Evolutionary conservation across 2,329 filamentous ascomycete genomes (phyloP), one percentile per base, ranked within the genome.

Genomic region (Clonostachys chloroleuca): DNA sequence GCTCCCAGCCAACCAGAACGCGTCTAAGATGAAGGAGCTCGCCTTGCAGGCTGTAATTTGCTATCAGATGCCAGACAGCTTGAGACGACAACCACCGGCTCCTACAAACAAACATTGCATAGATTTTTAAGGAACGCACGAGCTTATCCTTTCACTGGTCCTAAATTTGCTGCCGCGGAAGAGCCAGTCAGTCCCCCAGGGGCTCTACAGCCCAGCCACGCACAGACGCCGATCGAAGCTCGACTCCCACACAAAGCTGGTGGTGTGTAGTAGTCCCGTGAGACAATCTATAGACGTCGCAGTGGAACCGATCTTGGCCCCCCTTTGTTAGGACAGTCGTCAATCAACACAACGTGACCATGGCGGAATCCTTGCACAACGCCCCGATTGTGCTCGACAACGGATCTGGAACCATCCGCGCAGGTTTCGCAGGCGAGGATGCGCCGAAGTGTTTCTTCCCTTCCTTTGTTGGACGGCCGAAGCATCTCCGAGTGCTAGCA

Each of bases 381-480:
- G 92, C 91, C 56, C 92, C 94, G 50, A 96, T 99, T 68, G 94
- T 99, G 64, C 88, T 99, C 62, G 94, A 99, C 81, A 99, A 99
- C 73, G 94, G 94, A 61, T 96, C 92, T 56, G 94, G 94, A 55
- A 99, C 94, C 5, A 97, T 99, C 65, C 84, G 95, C 65, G 94
- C 94, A 47, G 94, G 94, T 18, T 99, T 97, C 65, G 94, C 94
- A 35, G 94, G 94, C 56, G 92, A 96, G 60, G 94, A 99, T 65
- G 77, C 92, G 44, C 94, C 94, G 17, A 96, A 96, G 74, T 96
- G 90, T 75, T 95, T 87, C 74, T 99, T 99, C 64, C 94, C 94
- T 5, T 97, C 94, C 16, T 97, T 92, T 67, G 94, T 99, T 52
- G 94, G 94, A 46, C 84, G 94, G 56, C 94, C 94, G 51, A 99